Conservation (phyloP, 192 early-diverging fungal genomes). For the Spizellomyces punctatus region DNA sequence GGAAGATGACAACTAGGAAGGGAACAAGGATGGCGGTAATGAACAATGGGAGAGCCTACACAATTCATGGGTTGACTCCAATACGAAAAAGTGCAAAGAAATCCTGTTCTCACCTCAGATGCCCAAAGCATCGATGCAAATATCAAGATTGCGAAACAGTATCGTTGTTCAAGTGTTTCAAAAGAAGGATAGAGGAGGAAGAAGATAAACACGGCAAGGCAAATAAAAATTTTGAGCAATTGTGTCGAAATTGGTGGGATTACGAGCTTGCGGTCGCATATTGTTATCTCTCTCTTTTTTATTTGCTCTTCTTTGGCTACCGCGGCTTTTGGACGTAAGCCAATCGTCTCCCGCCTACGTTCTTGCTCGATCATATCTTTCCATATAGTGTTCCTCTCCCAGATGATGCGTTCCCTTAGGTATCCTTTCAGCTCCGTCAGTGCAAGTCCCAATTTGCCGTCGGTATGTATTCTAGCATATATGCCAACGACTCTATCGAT, state of each 20-base stretch:
- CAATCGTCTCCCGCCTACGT: conserved; percentile 61
- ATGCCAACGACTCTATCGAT: conserved; percentile 62
- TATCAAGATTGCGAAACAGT: conserved; percentile 91
- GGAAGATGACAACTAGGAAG: conserved; percentile 77
- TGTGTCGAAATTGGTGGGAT: not conserved
- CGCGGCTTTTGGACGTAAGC: conserved; percentile 7
- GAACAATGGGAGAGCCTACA: conserved; percentile 85
- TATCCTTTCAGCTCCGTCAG: conserved; percentile 74
- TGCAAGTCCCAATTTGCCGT: conserved; percentile 65
- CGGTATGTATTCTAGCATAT: conserved; percentile 68
- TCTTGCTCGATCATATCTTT: conserved; percentile 94
- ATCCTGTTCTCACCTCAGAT: conserved; percentile 67
- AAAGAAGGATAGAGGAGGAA: conserved; percentile 68
- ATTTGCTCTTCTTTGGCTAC: not conserved
- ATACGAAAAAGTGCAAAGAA: not conserved
- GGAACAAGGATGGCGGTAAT: conserved; percentile 90
- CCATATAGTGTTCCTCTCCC: conserved; percentile 98
- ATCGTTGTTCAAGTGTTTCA: conserved; percentile 70
- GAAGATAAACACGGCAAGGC: conserved; percentile 60
- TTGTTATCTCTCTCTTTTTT: conserved; percentile 3
- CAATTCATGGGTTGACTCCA: not conserved
- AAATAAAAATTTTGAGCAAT: conserved; percentile 44
- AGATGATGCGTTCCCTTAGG: conserved; percentile 88
- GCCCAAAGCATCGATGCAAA: conserved; percentile 93
- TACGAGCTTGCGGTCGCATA: not conserved